Percentiles rank a stretch among this genome's conserved stretches.
These are phyloP conservation scores for Delitschia confertaspora DNA, from an alignment of 495 filamentous ascomycete genomes.

Conservation along the genomic window DNA sequence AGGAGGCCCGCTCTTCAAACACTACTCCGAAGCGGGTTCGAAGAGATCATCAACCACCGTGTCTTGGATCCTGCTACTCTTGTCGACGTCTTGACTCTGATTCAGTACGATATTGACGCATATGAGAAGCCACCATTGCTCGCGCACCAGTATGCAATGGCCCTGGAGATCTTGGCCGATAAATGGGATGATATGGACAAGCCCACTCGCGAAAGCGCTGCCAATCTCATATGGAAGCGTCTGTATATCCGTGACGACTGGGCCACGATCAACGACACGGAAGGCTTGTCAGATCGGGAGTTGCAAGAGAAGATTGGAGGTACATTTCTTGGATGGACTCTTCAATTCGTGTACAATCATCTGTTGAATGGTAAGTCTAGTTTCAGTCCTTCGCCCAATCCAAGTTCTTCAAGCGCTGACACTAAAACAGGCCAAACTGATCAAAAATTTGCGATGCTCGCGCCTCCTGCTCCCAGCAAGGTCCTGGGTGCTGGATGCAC, in stretches of 20 bases:
- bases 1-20: constrained; percentile 55
- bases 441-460: too few species aligned
- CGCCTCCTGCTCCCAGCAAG: neutral
- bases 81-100: constrained; percentile 75
- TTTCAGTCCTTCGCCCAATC: too few species aligned
- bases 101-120: constrained; percentile 35
- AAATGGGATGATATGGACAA: constrained; percentile 41
- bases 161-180: constrained; percentile 56
- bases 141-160: constrained; percentile 51
- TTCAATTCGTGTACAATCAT: constrained; percentile 42
- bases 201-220: constrained; percentile 47
- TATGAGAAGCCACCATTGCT: constrained; percentile 29
- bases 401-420: too few species aligned
- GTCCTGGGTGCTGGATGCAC: constrained; percentile 27
- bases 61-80: constrained; percentile 57
- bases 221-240: constrained; percentile 75
- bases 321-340: constrained; percentile 44
- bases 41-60: constrained; percentile 56
- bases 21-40: constrained; percentile 56
- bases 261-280: constrained; percentile 50
- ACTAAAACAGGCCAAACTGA: too few species aligned
- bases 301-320: constrained; percentile 39
- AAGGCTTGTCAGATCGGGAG: constrained; percentile 43
- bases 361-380: constrained; percentile 40
- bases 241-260: constrained; percentile 74